phyloP scores from a whole-genome alignment of 148 eudicot species.

The Vaccinium corymbosum region DNA sequence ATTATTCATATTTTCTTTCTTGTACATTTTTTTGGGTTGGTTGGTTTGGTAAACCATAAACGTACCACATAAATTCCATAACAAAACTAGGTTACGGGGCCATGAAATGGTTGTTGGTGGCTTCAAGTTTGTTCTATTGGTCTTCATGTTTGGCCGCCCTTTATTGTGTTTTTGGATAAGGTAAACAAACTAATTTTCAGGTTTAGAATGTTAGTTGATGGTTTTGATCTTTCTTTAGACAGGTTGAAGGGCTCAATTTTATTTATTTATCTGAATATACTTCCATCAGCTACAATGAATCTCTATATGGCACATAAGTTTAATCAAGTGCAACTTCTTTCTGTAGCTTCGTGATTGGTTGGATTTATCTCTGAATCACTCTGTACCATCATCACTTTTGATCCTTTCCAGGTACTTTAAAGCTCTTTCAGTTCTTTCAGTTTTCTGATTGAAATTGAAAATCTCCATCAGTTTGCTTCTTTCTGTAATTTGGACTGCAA shows the following conservation, averaged over 20 bases:
- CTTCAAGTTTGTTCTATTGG: neutral
- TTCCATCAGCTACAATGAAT: neutral
- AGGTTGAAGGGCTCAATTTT: neutral
- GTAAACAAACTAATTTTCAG: neutral
- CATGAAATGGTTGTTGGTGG: neutral
- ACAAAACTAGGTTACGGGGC: neutral
- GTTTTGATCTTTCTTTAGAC: neutral
- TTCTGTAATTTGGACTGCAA: conserved; percentile 4
- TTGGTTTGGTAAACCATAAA: neutral
- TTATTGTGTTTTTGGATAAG: neutral
- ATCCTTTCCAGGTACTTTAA: conserved; percentile 70
- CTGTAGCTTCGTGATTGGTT: conserved; percentile 88
- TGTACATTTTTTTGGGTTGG: neutral
- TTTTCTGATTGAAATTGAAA: neutral
- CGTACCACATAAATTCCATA: neutral
- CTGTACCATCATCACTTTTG: conserved; percentile 78
- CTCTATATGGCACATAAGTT: neutral
- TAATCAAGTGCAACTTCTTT: conserved; percentile 4
- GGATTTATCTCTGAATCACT: conserved; percentile 76
- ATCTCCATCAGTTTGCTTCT: conserved; percentile 3
- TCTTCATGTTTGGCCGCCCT: neutral
- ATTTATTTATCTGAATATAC: neutral
- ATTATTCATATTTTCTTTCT: neutral
- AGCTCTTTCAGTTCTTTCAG: neutral
- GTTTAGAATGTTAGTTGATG: neutral